Percentiles rank a stretch among this genome's conserved stretches.
Conservation (phyloP, 1,139 yeast genomes). For the Meyerozyma smithsonii region DNA sequence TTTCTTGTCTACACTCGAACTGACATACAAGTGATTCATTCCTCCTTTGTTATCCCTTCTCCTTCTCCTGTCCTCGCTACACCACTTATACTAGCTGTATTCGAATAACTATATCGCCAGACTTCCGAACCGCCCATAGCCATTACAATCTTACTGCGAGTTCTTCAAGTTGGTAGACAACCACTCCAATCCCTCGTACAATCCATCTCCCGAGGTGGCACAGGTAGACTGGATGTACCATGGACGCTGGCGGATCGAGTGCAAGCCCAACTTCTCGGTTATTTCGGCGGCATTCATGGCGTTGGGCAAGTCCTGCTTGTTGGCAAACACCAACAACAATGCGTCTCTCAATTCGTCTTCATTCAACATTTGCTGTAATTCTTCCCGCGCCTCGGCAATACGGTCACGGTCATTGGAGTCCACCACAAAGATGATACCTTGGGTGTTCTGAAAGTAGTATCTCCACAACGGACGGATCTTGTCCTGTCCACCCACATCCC, state of each 20-base stretch:
- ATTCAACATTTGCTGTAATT: slow-evolving; percentile 88
- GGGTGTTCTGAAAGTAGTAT: slow-evolving; percentile 92
- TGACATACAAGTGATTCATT: too few relatives aligned
- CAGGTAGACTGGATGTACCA: slow-evolving; percentile 90
- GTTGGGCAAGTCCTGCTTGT: slow-evolving; percentile 90
- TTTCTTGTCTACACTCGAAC: too few relatives aligned
- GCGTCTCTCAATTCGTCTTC: slow-evolving; percentile 94
- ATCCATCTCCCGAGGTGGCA: slow-evolving; percentile 89
- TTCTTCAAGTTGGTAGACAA: slow-evolving; percentile 79
- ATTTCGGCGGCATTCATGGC: slow-evolving; percentile 91
- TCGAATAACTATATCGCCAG: not conserved
- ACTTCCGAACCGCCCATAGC: not conserved
- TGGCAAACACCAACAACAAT: slow-evolving; percentile 80
- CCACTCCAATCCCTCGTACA: slow-evolving; percentile 91
- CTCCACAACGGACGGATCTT: slow-evolving; percentile 95
- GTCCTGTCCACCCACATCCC: slow-evolving; percentile 99
- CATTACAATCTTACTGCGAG: slow-evolving; percentile 21
- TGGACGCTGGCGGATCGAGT: slow-evolving; percentile 80
- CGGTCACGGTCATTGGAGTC: slow-evolving; percentile 94
- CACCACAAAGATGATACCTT: slow-evolving; percentile 89
- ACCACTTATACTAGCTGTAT: not conserved
- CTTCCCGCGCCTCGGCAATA: slow-evolving; percentile 89
- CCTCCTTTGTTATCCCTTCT: not conserved
- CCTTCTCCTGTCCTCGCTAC: not conserved
- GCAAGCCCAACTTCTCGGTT: slow-evolving; percentile 79